Evolutionary conservation across 2,329 filamentous ascomycete species (phyloP), one percentile per base, ranked within the genome.

Genomic region (Scedosporium apiospermum): DNA sequence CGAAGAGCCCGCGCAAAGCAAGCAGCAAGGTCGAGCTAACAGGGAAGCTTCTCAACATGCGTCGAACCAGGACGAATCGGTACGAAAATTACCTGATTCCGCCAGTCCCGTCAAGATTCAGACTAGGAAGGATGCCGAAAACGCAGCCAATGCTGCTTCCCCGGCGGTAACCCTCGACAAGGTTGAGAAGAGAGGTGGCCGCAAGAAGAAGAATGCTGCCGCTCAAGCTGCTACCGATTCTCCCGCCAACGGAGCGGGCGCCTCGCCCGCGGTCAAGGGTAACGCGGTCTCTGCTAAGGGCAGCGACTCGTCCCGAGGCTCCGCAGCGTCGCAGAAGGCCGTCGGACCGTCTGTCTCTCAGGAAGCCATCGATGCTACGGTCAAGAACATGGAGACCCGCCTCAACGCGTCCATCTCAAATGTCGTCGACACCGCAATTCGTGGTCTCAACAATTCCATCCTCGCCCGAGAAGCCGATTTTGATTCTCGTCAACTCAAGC

Each of bases 371-470:
- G 82, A 85, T 61, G 70, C 76, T 5, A 75, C 88, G 80, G 73
- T 85, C 63, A 75, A 75, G 64, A 77, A 77, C 58, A 79, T 86
- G 67, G 82, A 85, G 68, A 71, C 75, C 5, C 78, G 81, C 16
- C 76, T 87, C 30, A 76, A 76, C 63, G 70, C 73, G 53, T 79
- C 78, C 63, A 73, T 85, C 63, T 77, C 81, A 3, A 75, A 77
- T 16, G 73, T 85, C 63, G 77, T 81, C 2, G 75, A 77, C 14
- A 69, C 72, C 9, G 80, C 90, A 62, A 80, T 80, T 61, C 80
- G 85, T 69, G 85, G 80, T 68, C 78, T 87, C 62, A 82, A 83
- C 65, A 86, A 90, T 58, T 92, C 96, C 58, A 78, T 81, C 49
- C 76, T 78, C 55, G 71, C 72, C 46, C 78, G 82, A 12, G 81